These are phyloP conservation scores for Lactarius deliciosus DNA, from an alignment of 768 basidiomycete genomes.

Conservation along the genomic window DNA sequence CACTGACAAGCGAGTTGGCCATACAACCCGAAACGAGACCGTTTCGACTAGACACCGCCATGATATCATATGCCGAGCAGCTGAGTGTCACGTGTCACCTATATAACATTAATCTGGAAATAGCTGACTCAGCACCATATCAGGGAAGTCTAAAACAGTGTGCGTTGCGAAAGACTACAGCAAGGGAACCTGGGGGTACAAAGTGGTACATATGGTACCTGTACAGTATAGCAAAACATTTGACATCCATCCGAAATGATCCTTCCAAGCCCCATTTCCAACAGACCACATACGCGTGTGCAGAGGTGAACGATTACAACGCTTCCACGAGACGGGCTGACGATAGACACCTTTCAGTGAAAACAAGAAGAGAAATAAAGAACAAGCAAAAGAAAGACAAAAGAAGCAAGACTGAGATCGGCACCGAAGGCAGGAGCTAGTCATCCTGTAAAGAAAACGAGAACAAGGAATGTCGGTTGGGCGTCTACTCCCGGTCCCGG, in stretches of 20 bases:
- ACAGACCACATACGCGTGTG: neutral
- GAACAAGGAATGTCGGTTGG: too few species aligned
- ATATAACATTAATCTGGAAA: too few species aligned
- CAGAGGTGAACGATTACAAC: neutral
- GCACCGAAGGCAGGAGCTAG: too few species aligned
- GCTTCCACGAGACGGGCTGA: neutral
- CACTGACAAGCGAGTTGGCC: too few species aligned
- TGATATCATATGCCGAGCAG: neutral
- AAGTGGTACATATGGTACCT: slow-evolving; percentile 4
- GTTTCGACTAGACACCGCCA: neutral
- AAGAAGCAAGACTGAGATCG: neutral
- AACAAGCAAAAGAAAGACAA: neutral
- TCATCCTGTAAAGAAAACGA: too few species aligned
- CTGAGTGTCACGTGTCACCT: too few species aligned
- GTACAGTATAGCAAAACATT: neutral
- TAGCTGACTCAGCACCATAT: neutral
- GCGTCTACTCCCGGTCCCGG: neutral
- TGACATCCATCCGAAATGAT: neutral
- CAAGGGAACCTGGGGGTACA: neutral
- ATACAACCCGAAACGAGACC: neutral
- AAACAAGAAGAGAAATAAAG: neutral
- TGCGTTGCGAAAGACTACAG: neutral
- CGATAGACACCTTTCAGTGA: neutral
- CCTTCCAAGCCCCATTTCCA: neutral
- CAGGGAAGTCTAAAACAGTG: neutral